These are phyloP conservation scores for Phytophthora hybrid DNA, from an alignment of 352 stramenopile species.

Conservation along the genomic window DNA sequence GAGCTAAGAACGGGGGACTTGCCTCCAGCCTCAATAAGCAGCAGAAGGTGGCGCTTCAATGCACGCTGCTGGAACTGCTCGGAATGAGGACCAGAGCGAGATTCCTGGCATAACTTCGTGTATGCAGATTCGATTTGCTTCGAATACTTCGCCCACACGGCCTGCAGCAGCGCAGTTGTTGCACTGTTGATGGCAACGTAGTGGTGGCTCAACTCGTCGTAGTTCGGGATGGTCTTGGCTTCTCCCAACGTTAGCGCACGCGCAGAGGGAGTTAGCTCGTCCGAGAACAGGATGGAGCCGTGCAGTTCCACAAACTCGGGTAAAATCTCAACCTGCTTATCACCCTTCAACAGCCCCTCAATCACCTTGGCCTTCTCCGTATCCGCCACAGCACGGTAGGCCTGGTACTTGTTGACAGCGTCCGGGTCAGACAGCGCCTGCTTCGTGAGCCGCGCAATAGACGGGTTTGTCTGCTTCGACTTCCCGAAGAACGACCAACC, in stretches of 20 bases:
- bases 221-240: constrained; percentile 62
- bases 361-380: constrained; percentile 76
- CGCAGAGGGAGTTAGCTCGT: constrained; percentile 67
- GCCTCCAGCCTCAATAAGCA: constrained; percentile 68
- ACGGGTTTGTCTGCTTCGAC: constrained; percentile 68
- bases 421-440: constrained; percentile 75
- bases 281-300: constrained; percentile 75
- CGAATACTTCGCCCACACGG: constrained; percentile 74
- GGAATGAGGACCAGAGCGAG: constrained; percentile 59
- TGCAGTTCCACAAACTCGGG: constrained; percentile 67
- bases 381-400: constrained; percentile 74
- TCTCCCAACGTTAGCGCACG: constrained; percentile 71
- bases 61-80: constrained; percentile 81
- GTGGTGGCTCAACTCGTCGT: constrained; percentile 75
- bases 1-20: constrained; percentile 58
- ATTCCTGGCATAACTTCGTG: constrained; percentile 56
- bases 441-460: constrained; percentile 59
- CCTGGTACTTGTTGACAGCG: constrained; percentile 82
- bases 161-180: constrained; percentile 69
- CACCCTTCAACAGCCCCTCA: constrained; percentile 58
- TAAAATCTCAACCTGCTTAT: constrained; percentile 65
- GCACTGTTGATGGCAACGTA: constrained; percentile 70
- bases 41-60: constrained; percentile 70
- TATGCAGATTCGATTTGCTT: constrained; percentile 68
- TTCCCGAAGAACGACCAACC: constrained; percentile 87